Evolutionary conservation across 2,329 filamentous ascomycete genomes (phyloP), one percentile per base, ranked within the genome.

Genomic region (Phyllosticta capitalensis): DNA sequence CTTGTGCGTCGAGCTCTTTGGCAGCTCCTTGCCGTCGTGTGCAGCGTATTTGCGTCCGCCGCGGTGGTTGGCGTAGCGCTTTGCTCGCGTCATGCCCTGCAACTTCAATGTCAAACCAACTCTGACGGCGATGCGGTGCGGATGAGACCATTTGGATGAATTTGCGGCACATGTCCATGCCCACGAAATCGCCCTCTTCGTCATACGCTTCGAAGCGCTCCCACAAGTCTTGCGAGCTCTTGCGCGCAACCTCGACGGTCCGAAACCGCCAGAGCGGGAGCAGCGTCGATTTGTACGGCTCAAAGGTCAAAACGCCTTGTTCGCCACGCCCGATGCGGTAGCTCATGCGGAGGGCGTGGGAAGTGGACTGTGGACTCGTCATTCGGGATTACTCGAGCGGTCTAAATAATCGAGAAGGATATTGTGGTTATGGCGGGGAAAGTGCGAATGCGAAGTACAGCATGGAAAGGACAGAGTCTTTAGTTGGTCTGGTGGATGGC

Each of bases 101-200:
- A 20, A 24, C n/a, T n/a, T n/a, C n/a, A 12, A 2, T 26, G 48
- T 52, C 19, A n/a, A 14, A 20, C 20, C 5, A 10, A 17, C 7
- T 26, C 24, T 20, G 19, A 26, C 19, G 52, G 30, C n/a, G 7
- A 24, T 19, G 26, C 33, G 24, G 6, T 17, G 21, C 21, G 20
- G 7, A 4, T 24, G 60, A 9, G 50, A 67, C 79, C 83, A 86
- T 86, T 68, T 86, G 82, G 6, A 86, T 75, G 64, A 84, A 86
- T 65, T 86, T 86, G 24, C 83, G 73, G 19, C 77, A 71, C 83
- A 86, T 86, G 60, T 86, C 83, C 74, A 84, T 84, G 10, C 84
- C 83, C 0, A 86, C 80, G 59, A 86, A 83, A 67, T 86, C 83
- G 3, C 71, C 72, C 6, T 74, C 65, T 1, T 67, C 65, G n/a